Base-by-base conservation (phyloP, 352 stramenopile species). In the Phytopythium litorale region DNA sequence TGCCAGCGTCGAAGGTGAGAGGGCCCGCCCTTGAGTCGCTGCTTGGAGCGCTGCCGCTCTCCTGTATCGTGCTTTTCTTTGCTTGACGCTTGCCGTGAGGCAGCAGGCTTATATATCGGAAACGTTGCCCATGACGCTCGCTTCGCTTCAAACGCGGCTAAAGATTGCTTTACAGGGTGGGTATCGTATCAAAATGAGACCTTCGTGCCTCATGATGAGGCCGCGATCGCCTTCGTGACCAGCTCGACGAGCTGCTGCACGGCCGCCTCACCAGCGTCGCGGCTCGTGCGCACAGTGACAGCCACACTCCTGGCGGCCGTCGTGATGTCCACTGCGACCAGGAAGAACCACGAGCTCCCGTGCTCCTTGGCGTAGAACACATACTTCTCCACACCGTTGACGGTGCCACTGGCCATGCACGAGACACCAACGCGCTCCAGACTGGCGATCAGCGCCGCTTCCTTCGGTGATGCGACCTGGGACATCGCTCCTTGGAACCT, bases 401-500 rank as follows among this genome's bases (percentile, higher is more conserved):
- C 76, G 18, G 72, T 90, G 28, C 85, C 81, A 35, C 81, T 92
- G 1, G 84, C 84, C 76, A 94, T 89, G 53, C 83, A 94, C 37
- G 64, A 64, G 48, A 92, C 62, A 12, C 78, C 79, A 15, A 64
- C 68, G 0, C 49, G 30, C 28, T 88, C 66, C 72, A 92, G 78
- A 23, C 72, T 61, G 13, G 66, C 32, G 11, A 94, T 49, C 19
- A 93, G 49, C 0, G 54, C 59, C 1, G 60, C 51, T 1, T 72
- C 72, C 9, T 75, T 60, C 2, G 71, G 66, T 0, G 62, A 62
- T 16, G 70, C 66, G 2, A 32, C 28, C 16, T 68, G 58, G 18
- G 64, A 43, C 4, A 76, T 58, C 19, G 71, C 62, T 21, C 43
- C 42, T 28, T 81, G 71, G 56, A 72, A 82, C 28, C 76, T 84